These are phyloP conservation scores for Mycena chlorophos DNA, from an alignment of 768 basidiomycete genomes.

Conservation along the genomic window DNA sequence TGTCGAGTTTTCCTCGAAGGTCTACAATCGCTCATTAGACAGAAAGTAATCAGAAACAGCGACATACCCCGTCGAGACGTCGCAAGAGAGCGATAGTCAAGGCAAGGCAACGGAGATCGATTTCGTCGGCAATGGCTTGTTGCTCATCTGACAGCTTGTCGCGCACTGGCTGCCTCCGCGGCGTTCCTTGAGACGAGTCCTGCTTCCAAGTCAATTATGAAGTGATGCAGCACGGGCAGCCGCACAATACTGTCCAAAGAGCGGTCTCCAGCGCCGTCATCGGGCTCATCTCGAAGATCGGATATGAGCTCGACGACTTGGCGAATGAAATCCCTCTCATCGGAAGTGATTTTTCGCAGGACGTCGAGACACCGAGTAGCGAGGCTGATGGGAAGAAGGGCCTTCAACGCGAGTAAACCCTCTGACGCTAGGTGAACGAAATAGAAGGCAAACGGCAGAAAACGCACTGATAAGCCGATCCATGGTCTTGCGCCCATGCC, in stretches of 20 bases:
- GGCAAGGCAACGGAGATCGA: conserved; percentile 80
- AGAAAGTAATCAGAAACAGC: not conserved
- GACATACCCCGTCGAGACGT: conserved; percentile 76
- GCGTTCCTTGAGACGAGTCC: conserved; percentile 1
- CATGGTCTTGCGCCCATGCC: conserved; percentile 88
- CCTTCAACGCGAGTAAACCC: conserved; percentile 88
- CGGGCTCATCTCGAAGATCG: conserved; percentile 65
- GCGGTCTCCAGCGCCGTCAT: conserved; percentile 35
- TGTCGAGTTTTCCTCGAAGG: conserved; percentile 68
- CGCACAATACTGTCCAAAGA: conserved; percentile 18
- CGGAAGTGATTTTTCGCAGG: conserved; percentile 45
- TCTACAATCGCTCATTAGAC: conserved; percentile 34
- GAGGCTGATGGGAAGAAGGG: conserved; percentile 70
- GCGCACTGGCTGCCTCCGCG: conserved; percentile 26
- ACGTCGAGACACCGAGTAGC: conserved; percentile 82
- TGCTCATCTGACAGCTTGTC: conserved; percentile 60
- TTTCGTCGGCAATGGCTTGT: conserved; percentile 53
- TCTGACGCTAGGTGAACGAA: conserved; percentile 27
- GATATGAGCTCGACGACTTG: conserved; percentile 87
- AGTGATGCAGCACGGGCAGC: not conserved
- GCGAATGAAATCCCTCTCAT: conserved; percentile 86
- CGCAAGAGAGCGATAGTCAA: too few species aligned
- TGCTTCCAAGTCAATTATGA: conserved; percentile 19
- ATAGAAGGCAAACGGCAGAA: conserved; percentile 2
- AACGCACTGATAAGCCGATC: conserved; percentile 78